phyloP scores from a whole-genome alignment of 768 basidiomycete species.

The Rhodocollybia butyracea region DNA sequence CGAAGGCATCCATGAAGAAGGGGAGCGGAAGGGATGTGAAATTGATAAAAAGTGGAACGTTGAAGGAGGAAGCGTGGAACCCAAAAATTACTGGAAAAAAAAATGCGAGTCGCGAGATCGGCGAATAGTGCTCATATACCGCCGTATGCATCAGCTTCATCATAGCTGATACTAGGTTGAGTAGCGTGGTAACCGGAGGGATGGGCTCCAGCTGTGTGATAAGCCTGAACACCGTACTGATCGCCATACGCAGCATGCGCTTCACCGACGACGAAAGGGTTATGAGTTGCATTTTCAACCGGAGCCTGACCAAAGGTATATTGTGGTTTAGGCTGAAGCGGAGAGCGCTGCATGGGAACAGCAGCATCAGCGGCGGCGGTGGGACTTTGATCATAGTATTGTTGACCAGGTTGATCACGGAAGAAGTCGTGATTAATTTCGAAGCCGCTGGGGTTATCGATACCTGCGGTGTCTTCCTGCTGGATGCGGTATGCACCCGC shows the following conservation, averaged over 20 bases:
- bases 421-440: slow-evolving; percentile 1
- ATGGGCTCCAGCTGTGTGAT: background rate
- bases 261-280: background rate
- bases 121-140: slow-evolving; percentile 1
- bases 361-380: background rate
- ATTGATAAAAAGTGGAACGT: background rate
- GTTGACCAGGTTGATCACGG: background rate
- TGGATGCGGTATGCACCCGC: slow-evolving; percentile 6
- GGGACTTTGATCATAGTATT: slow-evolving; percentile 3
- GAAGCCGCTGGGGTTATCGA: background rate
- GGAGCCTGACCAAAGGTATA: slow-evolving; percentile 6
- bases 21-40: background rate
- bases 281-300: background rate
- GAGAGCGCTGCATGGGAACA: slow-evolving; percentile 3
- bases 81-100: background rate
- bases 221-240: background rate
- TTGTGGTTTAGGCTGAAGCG: slow-evolving; percentile 5
- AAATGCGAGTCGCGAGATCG: background rate
- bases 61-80: background rate
- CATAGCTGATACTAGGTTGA: background rate
- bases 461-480: background rate
- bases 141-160: slow-evolving; percentile 4
- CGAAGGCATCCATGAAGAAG: background rate
- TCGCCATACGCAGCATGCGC: background rate
- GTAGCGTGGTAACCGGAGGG: background rate